These are phyloP conservation scores for Amanita pseudoporphyria DNA, from an alignment of 768 basidiomycete genomes.

Conservation along the genomic window DNA sequence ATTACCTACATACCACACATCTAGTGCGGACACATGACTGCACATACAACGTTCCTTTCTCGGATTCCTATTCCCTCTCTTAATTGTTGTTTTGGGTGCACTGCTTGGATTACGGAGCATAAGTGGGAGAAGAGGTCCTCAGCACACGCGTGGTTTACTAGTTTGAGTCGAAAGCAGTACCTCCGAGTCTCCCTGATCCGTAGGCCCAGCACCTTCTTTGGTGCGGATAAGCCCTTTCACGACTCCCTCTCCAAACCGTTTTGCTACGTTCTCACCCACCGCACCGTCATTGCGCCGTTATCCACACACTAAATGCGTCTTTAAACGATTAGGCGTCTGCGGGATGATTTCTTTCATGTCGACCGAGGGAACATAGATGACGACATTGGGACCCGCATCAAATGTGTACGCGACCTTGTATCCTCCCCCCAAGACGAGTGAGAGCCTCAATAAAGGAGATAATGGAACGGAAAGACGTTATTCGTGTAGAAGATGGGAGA, in stretches of 20 bases:
- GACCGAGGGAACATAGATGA: conserved; percentile 80
- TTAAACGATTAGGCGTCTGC: conserved; percentile 59
- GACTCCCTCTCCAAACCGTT: conserved; percentile 60
- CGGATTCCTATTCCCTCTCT: no score
- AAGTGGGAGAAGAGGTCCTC: no score
- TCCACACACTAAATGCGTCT: conserved; percentile 58
- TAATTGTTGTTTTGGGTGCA: no score
- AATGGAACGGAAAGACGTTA: conserved; percentile 90
- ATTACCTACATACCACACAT: no score
- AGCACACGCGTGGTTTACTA: no score
- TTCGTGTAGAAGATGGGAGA: conserved; percentile 99
- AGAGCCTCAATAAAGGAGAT: conserved; percentile 78
- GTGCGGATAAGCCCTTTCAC: conserved; percentile 92
- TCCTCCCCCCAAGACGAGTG: conserved; percentile 41
- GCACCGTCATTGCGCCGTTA: conserved; percentile 42
- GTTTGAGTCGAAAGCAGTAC: no score
- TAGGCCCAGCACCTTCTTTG: conserved; percentile 84
- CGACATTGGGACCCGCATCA: conserved; percentile 97
- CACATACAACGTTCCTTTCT: no score
- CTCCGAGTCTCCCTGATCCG: conserved; percentile 52
- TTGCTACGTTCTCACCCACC: conserved; percentile 73
- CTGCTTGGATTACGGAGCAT: no score
- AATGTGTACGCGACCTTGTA: conserved; percentile 96
- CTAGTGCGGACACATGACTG: no score
- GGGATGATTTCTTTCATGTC: conserved; percentile 83